Conservation (phyloP, 2,329 filamentous ascomycete species). For the Colletotrichum somersetense region DNA sequence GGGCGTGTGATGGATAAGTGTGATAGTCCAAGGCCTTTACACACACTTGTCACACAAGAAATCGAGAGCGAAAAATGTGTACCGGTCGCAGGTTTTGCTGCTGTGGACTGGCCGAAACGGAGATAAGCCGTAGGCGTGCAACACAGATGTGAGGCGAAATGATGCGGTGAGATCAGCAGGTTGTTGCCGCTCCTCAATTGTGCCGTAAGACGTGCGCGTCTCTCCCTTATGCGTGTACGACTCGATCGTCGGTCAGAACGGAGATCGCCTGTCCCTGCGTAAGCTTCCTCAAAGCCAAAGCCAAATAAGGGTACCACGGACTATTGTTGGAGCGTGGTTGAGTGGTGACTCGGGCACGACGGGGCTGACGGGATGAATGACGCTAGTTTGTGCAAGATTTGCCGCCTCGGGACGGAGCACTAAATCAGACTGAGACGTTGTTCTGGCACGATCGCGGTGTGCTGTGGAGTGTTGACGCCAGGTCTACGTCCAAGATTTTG, state of each 20-base stretch:
- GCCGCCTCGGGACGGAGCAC: constrained; percentile 25
- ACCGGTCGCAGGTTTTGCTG: not conserved
- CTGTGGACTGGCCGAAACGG: not conserved
- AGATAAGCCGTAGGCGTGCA: not conserved
- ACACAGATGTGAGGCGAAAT: not conserved
- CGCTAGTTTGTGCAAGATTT: constrained; percentile 23
- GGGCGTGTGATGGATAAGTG: not conserved
- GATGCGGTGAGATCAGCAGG: not conserved
- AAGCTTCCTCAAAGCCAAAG: not conserved
- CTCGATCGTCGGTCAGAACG: constrained; percentile 26
- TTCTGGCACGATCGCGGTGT: constrained; percentile 12
- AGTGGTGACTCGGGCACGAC: constrained; percentile 14
- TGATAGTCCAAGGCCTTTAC: not conserved
- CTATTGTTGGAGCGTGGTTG: not conserved
- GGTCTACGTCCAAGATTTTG: constrained; percentile 32
- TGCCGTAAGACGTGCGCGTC: not conserved
- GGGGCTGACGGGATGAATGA: constrained; percentile 30
- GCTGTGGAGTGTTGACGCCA: constrained; percentile 36
- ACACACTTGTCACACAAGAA: not conserved
- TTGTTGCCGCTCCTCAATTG: not conserved
- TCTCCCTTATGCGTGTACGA: not conserved
- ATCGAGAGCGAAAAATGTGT: not conserved
- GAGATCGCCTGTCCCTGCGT: constrained; percentile 23
- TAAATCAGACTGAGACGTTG: constrained; percentile 11
- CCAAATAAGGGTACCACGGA: not conserved